A percentile compares a stretch with the other conserved stretches of the same genome.
Conservation (phyloP, 345 rosid genomes). For the Alliaria petiolata region DNA sequence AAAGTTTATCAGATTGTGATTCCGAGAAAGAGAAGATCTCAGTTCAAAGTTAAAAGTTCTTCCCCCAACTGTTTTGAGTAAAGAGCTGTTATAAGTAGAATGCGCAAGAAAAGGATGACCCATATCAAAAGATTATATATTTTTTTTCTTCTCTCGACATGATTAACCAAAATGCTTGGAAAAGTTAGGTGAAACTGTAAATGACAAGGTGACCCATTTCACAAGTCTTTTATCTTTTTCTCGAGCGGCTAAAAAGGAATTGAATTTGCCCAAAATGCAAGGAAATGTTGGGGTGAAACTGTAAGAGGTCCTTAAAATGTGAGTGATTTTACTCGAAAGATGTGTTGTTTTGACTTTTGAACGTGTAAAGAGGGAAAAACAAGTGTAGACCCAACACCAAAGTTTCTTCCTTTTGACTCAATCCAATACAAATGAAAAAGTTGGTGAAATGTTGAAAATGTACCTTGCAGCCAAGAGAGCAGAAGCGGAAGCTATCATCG, state of each 20-base stretch:
- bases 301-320: background rate
- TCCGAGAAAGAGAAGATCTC: background rate
- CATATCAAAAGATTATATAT: background rate
- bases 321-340: background rate
- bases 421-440: background rate
- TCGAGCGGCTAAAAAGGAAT: background rate
- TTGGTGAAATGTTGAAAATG: background rate
- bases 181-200: conserved; percentile 15
- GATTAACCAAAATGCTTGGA: background rate
- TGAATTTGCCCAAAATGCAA: conserved; percentile 3
- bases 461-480: conserved; percentile 99
- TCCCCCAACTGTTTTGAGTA: too few relatives aligned
- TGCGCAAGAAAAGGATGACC: background rate
- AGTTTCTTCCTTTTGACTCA: background rate
- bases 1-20: conserved; percentile 2
- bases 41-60: background rate
- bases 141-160: background rate
- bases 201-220: background rate
- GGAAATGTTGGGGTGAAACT: conserved; percentile 11
- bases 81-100: background rate
- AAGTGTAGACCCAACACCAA: background rate
- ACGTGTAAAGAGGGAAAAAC: conserved; percentile 20
- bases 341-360: background rate
- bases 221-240: conserved; percentile 13
- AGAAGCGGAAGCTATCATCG: conserved; percentile 90